Evolutionary conservation across 768 basidiomycete genomes (phyloP).

Genomic region (Amanita polypyramis): DNA sequence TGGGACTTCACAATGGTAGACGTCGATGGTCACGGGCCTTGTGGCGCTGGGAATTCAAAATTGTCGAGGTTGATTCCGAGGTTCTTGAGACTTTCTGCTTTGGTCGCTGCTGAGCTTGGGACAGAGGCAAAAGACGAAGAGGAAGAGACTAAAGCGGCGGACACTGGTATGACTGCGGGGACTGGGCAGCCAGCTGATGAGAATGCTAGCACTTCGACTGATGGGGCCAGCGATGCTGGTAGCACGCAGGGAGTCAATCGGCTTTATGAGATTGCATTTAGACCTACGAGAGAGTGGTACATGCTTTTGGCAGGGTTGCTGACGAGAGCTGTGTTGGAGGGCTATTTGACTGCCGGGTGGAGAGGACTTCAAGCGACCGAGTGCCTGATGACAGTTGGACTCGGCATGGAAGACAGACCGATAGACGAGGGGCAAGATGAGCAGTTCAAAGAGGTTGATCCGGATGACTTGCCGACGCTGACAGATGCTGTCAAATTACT

Average conservation of each 20-base stretch:
- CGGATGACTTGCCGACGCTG: constrained; percentile 66
- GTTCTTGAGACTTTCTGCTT: constrained; percentile 69
- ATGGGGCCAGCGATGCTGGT: constrained; percentile 13
- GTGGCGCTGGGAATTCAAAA: constrained; percentile 51
- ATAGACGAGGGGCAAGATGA: constrained; percentile 8
- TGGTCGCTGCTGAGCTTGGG: constrained; percentile 70
- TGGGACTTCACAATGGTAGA: constrained; percentile 8
- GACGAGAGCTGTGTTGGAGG: constrained; percentile 78
- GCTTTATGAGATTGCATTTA: constrained; percentile 39
- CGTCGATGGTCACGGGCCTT: constrained; percentile 9
- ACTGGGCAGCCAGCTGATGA: background rate
- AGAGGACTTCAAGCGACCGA: constrained; percentile 59
- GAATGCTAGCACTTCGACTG: background rate
- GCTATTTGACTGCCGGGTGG: constrained; percentile 79
- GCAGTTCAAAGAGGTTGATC: constrained; percentile 39
- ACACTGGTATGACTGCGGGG: background rate
- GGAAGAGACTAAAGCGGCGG: constrained; percentile 17
- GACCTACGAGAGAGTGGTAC: constrained; percentile 76
- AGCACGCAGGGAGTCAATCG: constrained; percentile 7
- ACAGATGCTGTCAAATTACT: constrained; percentile 56
- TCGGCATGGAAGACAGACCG: constrained; percentile 30
- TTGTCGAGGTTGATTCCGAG: constrained; percentile 56
- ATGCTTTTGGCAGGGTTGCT: constrained; percentile 65
- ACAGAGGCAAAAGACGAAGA: constrained; percentile 54
- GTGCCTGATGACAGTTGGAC: constrained; percentile 62